Percentiles rank a stretch among this genome's conserved stretches.
phyloP scores from a whole-genome alignment of 768 basidiomycete genomes.

The Nidularia pulvinata region DNA sequence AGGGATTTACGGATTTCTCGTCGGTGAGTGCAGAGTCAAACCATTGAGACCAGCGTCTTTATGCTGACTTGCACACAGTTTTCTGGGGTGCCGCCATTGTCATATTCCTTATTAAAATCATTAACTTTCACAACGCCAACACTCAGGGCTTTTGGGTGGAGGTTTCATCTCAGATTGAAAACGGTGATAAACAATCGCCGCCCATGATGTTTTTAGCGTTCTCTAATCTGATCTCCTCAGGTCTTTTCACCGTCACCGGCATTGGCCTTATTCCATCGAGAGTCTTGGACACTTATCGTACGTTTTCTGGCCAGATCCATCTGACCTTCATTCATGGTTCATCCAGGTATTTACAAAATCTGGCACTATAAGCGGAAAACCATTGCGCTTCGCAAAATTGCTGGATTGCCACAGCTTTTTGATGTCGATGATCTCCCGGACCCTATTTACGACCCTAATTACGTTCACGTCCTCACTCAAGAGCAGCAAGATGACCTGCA shows the following conservation, averaged over 20 bases:
- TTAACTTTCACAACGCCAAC: constrained; percentile 69
- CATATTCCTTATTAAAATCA: constrained; percentile 64
- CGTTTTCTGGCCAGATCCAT: background rate
- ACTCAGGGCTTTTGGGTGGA: constrained; percentile 84
- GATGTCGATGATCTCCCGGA: constrained; percentile 85
- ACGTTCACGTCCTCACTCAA: constrained; percentile 69
- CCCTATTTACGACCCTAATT: constrained; percentile 68
- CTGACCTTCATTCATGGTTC: background rate
- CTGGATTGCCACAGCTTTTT: constrained; percentile 66
- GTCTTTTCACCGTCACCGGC: constrained; percentile 79
- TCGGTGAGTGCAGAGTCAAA: constrained; percentile 39
- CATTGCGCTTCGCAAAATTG: constrained; percentile 53
- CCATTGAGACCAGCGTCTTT: background rate
- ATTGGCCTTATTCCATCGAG: constrained; percentile 81
- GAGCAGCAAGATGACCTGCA: constrained; percentile 64
- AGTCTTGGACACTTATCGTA: constrained; percentile 74
- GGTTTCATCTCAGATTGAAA: constrained; percentile 73
- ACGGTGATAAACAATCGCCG: constrained; percentile 40
- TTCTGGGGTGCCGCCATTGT: constrained; percentile 91
- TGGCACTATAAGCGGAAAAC: constrained; percentile 72
- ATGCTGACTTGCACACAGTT: constrained; percentile 30
- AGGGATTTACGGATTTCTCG: constrained; percentile 77
- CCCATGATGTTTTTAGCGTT: background rate
- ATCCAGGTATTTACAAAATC: constrained; percentile 67
- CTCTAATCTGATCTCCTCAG: constrained; percentile 23